Percentiles rank a stretch among this genome's conserved stretches.
Conservation (phyloP, 352 stramenopile species). For the Phytophthora sojae region DNA sequence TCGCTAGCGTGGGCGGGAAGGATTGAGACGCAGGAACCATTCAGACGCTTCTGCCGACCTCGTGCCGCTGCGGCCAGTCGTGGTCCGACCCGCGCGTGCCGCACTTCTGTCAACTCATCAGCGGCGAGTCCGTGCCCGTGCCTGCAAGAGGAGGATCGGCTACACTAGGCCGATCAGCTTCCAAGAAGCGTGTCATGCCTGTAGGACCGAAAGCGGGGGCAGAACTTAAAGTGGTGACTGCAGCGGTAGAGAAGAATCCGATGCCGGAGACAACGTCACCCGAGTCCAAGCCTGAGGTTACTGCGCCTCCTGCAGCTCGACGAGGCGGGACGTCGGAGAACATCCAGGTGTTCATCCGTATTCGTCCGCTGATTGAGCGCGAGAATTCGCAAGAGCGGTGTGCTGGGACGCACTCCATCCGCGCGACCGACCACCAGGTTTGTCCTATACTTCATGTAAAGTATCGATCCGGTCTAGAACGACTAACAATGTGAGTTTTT, state of each 20-base stretch:
- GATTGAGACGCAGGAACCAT: constrained; percentile 9
- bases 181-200: constrained; percentile 10
- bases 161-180: neutral
- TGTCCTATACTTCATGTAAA: neutral
- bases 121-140: constrained; percentile 15
- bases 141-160: constrained; percentile 13
- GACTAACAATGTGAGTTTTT: neutral
- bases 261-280: constrained; percentile 11
- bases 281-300: constrained; percentile 4
- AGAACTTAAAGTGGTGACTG: neutral
- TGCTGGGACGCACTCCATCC: constrained; percentile 48
- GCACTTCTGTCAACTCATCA: constrained; percentile 78
- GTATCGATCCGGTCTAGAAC: neutral
- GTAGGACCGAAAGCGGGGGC: neutral
- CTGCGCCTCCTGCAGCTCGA: constrained; percentile 8
- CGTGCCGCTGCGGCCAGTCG: constrained; percentile 73
- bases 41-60: constrained; percentile 15
- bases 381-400: constrained; percentile 49
- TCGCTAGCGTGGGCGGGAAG: too few species aligned
- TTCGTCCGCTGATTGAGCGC: constrained; percentile 80
- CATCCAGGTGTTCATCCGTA: constrained; percentile 89
- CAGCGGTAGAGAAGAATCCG: constrained; percentile 21
- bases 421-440: constrained; percentile 56
- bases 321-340: constrained; percentile 60
- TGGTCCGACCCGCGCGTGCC: constrained; percentile 66